Evolutionary conservation across 225 moss, liverwort and hornwort species (phyloP), one percentile per base, ranked within the genome.

Genomic region (Marchantia paleacea): DNA sequence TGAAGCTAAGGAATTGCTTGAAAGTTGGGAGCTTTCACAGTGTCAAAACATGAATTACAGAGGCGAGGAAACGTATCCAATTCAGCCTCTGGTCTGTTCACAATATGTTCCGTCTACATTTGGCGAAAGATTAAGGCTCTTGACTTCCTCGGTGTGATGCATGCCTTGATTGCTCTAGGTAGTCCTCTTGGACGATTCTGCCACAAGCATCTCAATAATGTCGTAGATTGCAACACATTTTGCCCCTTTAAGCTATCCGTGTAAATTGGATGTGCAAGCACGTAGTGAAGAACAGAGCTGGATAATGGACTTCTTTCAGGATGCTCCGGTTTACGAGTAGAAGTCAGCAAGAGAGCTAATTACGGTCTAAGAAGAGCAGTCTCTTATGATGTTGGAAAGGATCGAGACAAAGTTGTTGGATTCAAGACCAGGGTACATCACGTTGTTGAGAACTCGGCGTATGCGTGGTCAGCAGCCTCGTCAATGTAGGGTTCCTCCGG

Each of bases 321-420:
- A 22, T 76, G 60, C 22, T 19, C 0, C 20, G 30, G 19, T 76
- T 14, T 12, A 60, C n/a, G 39, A 47, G 60, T 31, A 39, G 39
- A 76, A 47, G 20, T 39, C 39, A 22, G 58, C 10, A n/a, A 60
- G 60, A 12, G 60, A 31, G 15, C 29, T 15, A 14, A 5, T 76
- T 57, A 76, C 60, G 7, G 28, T 1, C 18, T 13, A 0, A 0
- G 57, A 9, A 54, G 30, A 58, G 30, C 39, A 19, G 14, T 0
- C 8, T 24, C 52, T 9, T 24, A 52, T 12, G 24, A 11, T 57
- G 29, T 48, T 62, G 11, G 50, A 13, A 78, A 64, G 78, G 78
- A 78, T 65, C 78, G 39, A 28, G 50, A 78, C 49, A 8, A 26
- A 49, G 1, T 65, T 48, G 10, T 49, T 51, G 63, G 78, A 77